A percentile compares a stretch with the other conserved stretches of the same genome.
Conservation (phyloP, 805 yeast genomes). For the Millerozyma miso region DNA sequence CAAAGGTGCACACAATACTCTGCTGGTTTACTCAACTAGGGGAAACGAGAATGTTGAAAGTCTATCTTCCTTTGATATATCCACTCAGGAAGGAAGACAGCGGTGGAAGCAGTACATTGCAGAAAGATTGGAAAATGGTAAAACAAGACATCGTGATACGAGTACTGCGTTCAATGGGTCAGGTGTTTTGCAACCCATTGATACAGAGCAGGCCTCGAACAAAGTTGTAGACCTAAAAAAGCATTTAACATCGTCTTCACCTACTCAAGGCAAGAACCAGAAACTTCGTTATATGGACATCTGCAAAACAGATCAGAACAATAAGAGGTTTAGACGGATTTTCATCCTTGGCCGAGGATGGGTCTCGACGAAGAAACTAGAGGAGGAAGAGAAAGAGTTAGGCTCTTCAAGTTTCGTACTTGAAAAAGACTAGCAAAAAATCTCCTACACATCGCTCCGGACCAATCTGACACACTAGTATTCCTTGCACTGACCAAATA, state of each 20-base stretch:
- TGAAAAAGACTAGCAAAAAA: background rate
- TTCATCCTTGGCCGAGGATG: slow-evolving; percentile 51
- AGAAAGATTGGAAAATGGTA: background rate
- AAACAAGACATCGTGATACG: background rate
- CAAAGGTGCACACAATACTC: too few species aligned
- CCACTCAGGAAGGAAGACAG: slow-evolving; percentile 23
- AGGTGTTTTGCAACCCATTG: background rate
- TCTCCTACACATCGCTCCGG: too few species aligned
- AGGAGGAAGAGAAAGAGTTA: slow-evolving; percentile 12
- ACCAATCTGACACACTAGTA: too few species aligned
- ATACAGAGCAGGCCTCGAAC: slow-evolving; percentile 2
- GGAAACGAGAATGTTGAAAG: background rate
- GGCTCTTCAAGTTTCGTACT: slow-evolving; percentile 9
- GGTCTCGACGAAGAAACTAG: slow-evolving; percentile 31
- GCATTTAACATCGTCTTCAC: background rate
- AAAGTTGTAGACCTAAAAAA: background rate
- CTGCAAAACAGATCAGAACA: slow-evolving; percentile 27
- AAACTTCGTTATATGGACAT: slow-evolving; percentile 15
- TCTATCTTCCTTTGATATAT: slow-evolving; percentile 20
- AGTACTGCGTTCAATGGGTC: background rate
- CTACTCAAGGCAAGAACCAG: background rate
- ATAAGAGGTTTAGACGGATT: slow-evolving; percentile 39
- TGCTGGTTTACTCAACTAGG: background rate
- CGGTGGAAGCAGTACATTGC: slow-evolving; percentile 20
- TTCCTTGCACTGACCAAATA: too few species aligned